phyloP scores from a whole-genome alignment of 2,329 filamentous ascomycete species.

The Aureobasidium sp. region DNA sequence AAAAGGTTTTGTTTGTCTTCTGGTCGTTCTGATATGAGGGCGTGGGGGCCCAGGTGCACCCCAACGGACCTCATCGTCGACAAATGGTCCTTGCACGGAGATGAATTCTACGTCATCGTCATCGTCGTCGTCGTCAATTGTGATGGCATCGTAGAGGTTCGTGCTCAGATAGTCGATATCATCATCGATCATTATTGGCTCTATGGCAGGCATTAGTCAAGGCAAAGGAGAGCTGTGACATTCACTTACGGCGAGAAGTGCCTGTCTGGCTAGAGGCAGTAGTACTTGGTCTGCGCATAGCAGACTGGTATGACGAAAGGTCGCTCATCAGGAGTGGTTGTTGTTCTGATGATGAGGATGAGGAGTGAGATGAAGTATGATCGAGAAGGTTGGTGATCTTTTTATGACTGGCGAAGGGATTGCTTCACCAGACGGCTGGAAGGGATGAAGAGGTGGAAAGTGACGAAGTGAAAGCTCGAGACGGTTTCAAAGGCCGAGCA shows the following conservation, averaged over 20 bases:
- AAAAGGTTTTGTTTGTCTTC: not conserved
- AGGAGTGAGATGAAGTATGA: not conserved
- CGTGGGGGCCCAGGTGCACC: not conserved
- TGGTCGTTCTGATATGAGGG: not conserved
- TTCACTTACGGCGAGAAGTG: not conserved
- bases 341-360: not conserved
- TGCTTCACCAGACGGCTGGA: too few relatives aligned
- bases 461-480: not conserved
- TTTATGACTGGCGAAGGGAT: not conserved
- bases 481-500: not conserved
- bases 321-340: not conserved
- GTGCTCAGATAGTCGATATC: not conserved
- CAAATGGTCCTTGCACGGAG: not conserved
- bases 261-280: not conserved
- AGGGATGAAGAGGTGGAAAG: not conserved
- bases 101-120: conserved; percentile 10
- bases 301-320: not conserved
- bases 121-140: conserved; percentile 13
- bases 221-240: too few relatives aligned
- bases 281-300: not conserved
- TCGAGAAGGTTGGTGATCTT: not conserved
- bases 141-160: not conserved
- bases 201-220: not conserved
- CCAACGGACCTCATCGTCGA: not conserved
- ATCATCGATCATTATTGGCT: conserved; percentile 2